Conservation (phyloP, 805 yeast genomes). For the Schwanniomyces pseudopolymorphus region DNA sequence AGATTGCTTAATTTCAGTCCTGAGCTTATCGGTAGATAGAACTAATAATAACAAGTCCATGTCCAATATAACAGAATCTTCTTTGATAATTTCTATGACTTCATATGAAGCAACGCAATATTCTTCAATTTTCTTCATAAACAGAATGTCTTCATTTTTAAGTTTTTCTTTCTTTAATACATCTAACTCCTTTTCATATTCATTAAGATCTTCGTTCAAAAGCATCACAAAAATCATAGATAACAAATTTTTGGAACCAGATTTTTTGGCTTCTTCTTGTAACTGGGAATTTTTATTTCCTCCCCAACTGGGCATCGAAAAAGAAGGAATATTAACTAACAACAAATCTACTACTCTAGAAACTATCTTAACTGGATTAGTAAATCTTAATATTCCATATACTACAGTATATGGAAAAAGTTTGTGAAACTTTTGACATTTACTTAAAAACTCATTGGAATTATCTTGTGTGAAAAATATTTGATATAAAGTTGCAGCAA, state of each 20-base stretch:
- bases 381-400: constrained; percentile 72
- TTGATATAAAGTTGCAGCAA: constrained; percentile 83
- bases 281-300: constrained; percentile 2
- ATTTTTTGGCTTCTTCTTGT: constrained; percentile 8
- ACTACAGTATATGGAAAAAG: constrained; percentile 79
- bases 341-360: constrained; percentile 78
- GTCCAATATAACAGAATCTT: constrained; percentile 24
- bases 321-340: constrained; percentile 49
- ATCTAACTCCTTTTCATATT: constrained; percentile 53
- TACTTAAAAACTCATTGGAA: constrained; percentile 71
- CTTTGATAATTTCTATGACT: constrained; percentile 14
- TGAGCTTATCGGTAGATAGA: constrained; percentile 17
- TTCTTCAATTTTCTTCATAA: constrained; percentile 24
- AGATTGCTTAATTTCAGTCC: constrained; percentile 15
- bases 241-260: constrained; percentile 42
- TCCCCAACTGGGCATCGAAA: constrained; percentile 21
- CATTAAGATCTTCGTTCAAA: constrained; percentile 70
- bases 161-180: constrained; percentile 43
- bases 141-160: constrained; percentile 22
- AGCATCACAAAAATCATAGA: constrained; percentile 74
- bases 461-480: constrained; percentile 78
- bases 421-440: constrained; percentile 68
- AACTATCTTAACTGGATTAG: constrained; percentile 85
- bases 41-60: constrained; percentile 25
- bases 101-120: constrained; percentile 17